Evolutionary conservation across 2,329 filamentous ascomycete genomes (phyloP), one percentile per base, ranked within the genome.

Genomic region (Fusarium musae): DNA sequence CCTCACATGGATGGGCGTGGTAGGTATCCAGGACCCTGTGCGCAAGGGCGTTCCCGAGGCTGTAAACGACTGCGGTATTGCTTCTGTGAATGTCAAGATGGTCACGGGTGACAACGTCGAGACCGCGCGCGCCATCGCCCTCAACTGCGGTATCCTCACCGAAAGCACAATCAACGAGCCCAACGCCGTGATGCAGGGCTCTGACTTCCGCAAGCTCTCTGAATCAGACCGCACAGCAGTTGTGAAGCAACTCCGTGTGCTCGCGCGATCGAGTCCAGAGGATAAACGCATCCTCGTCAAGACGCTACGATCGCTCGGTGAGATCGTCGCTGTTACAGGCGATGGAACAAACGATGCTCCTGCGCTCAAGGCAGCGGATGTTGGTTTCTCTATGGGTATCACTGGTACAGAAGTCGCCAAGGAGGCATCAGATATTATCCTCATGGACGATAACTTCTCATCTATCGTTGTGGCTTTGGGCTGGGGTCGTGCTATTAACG

Each of bases 21-120:
- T 94, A 70, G 91, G 91, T 75, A 92, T 93, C 42, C 89, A 91
- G 61, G 91, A 93, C 77, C 91, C 91, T n/a, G 82, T 93, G 6
- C 87, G 91, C 49, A 83, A 85, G 1, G 89, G 89, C 59, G 91
- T 92, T 4, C 84, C 87, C 3, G 85, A 91, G 46, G 90, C 91
- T 4, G 90, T 93, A 8, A 83, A 84, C 56, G 86, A 89, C 61
- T 92, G 90, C 58, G 88, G 91, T 69, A 85, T 86, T 11, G 91
- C 91, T 13, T 90, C 90, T 58, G 91, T 93, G 13, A 88, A 89
- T 47, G 89, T 92, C 8, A 88, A 90, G 68, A 92, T 93, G 83
- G 83, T 85, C 2, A 93, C 91, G 77, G 84, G 84, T 36, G 84
- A 85, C 73, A 85, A 84, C 42, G 80, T 85, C 9, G 77, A 83